Base-by-base conservation (phyloP, 2,329 filamentous ascomycete genomes). In the Sclerotinia glacialis region DNA sequence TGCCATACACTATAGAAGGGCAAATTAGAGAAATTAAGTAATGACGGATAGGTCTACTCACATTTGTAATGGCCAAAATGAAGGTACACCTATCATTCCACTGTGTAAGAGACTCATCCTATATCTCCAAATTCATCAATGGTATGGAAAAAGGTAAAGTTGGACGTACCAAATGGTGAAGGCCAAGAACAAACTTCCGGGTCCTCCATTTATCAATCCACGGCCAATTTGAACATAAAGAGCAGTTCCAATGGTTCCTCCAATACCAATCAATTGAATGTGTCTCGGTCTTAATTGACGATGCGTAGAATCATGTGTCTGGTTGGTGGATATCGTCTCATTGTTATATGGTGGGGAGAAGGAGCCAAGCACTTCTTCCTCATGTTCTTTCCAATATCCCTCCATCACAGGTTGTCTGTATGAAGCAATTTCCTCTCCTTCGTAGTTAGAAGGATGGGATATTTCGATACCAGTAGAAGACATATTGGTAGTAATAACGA, bases 221-320 rank as follows among this genome's bases (percentile, higher is more conserved):
- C 79, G 80, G 55, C 86, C 86, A 68, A 89, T 88, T 73, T 84
- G 81, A 44, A 75, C 67, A 55, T 69, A 76, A 7, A 88, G 77
- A 21, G 83, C 85, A 1, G 85, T 89, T 23, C 86, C 86, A 69
- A 89, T 88, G 8, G 86, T 87, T 0, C 86, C 86, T 49, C 86
- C 86, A 67, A 89, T 88, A 42, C 83, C 86, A 73, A 76, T 77
- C 11, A 76, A 67, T 67, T 77, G 73, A 55, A 78, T 76, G 52
- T 78, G 77, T 67, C 79, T 75, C 52, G 78, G 78, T 66, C 76
- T 74, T 9, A 81, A 74, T 67, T 77, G 75, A 46, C 79, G 77
- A 70, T 80, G 72, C 55, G 77, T 74, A 9, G 69, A 72, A 64
- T 74, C 73, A 34, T 64, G 68, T 18, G 64, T 64, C 21, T 64